Percentiles rank a stretch among this genome's conserved stretches.
Evolutionary conservation across 2,329 filamentous ascomycete species (phyloP).

Genomic region (Lomentospora prolificans): DNA sequence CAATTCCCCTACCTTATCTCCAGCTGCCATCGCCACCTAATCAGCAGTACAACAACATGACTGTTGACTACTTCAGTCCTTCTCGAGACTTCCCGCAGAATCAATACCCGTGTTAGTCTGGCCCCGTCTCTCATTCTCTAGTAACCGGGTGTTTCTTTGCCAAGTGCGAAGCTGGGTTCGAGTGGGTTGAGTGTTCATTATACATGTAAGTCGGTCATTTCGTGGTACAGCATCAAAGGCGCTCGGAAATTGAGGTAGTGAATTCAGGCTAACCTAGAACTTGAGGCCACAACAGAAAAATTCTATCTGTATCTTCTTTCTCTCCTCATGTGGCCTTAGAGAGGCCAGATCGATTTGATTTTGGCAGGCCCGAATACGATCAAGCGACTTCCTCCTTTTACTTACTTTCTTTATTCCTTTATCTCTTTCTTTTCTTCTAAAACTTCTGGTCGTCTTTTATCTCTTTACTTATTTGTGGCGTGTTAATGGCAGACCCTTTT

Average conservation of each 20-base stretch:
- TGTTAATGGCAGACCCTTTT: too few species aligned
- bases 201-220: too few species aligned
- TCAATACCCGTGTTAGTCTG: slow-evolving; percentile 5
- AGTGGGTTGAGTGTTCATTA: too few species aligned
- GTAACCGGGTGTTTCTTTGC: too few species aligned
- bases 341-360: neutral
- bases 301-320: neutral
- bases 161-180: too few species aligned
- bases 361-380: neutral
- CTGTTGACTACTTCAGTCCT: neutral
- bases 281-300: too few species aligned
- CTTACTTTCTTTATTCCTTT: neutral
- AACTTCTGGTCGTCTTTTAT: neutral
- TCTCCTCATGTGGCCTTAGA: neutral
- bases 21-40: slow-evolving; percentile 1
- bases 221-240: too few species aligned
- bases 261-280: too few species aligned
- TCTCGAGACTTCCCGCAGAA: neutral
- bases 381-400: neutral
- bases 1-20: neutral
- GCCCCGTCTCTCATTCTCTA: neutral
- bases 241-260: too few species aligned
- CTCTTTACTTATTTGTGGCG: too few species aligned
- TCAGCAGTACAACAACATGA: slow-evolving; percentile 4
- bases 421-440: neutral